phyloP scores from a whole-genome alignment of 1,284 basidiomycete genomes.

The Tilletia walkeri region DNA sequence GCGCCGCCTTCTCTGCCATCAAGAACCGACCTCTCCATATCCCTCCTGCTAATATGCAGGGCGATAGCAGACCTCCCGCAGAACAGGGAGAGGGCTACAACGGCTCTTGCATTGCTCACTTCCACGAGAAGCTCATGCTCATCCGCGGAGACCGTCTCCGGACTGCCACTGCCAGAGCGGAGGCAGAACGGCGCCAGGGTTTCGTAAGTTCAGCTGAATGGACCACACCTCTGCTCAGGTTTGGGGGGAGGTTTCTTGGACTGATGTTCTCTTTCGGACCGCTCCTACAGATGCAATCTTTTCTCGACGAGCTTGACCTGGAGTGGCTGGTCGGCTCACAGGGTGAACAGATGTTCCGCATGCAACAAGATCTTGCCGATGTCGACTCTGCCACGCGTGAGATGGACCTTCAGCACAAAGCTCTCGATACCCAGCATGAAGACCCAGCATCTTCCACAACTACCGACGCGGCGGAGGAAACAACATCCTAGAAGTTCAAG shows the following conservation, averaged over 20 bases:
- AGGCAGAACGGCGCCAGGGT: constrained; percentile 73
- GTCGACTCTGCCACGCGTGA: neutral
- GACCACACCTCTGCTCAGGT: too few relatives aligned
- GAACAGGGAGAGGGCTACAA: constrained; percentile 55
- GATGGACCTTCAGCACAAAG: neutral
- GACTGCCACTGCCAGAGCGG: constrained; percentile 67
- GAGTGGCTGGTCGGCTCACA: constrained; percentile 44
- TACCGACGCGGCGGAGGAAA: too few relatives aligned
- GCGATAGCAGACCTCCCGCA: constrained; percentile 30
- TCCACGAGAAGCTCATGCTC: constrained; percentile 68
- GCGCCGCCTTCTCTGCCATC: constrained; percentile 74
- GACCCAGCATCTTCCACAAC: too few relatives aligned
- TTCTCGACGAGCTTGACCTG: constrained; percentile 39
- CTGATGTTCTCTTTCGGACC: neutral
- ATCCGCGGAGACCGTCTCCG: constrained; percentile 34
- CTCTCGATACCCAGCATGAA: too few relatives aligned
- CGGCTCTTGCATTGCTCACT: constrained; percentile 73
- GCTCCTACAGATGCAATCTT: constrained; percentile 30
- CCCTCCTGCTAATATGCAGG: constrained; percentile 30
- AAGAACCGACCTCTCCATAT: constrained; percentile 70
- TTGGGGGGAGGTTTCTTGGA: too few relatives aligned
- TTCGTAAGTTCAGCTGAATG: constrained; percentile 61
- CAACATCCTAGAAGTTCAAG: too few relatives aligned
- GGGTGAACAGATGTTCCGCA: constrained; percentile 32
- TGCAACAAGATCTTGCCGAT: constrained; percentile 8